phyloP scores from a whole-genome alignment of 2,329 filamentous ascomycete genomes.

The Clonostachys byssicola region DNA sequence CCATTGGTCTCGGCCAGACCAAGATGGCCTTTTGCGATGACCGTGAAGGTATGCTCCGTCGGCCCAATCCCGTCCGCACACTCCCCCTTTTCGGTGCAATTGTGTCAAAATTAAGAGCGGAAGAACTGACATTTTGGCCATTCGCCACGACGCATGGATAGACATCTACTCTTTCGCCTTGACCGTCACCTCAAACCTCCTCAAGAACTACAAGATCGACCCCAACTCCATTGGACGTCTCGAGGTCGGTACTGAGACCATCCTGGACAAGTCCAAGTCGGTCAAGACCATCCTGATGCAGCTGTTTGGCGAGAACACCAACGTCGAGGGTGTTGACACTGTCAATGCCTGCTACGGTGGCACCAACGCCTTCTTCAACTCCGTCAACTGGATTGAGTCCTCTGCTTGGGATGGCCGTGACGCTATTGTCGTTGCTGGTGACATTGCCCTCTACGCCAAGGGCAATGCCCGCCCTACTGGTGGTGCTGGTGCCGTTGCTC shows the following conservation, averaged over 20 bases:
- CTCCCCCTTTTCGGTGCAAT: conserved; percentile 1
- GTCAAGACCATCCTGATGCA: conserved; percentile 89
- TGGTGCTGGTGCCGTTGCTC: conserved; percentile 73
- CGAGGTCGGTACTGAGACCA: conserved; percentile 82
- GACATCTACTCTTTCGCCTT: conserved; percentile 86
- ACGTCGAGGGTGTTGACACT: conserved; percentile 78
- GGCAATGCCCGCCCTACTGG: conserved; percentile 77
- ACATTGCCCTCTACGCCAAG: conserved; percentile 84
- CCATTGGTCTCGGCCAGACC: conserved; percentile 85
- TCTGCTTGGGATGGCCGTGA: conserved; percentile 83
- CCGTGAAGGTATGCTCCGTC: conserved; percentile 63
- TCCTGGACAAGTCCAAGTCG: conserved; percentile 87
- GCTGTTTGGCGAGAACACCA: conserved; percentile 79
- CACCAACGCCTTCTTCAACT: conserved; percentile 81
- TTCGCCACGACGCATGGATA: conserved; percentile 23
- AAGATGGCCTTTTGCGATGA: conserved; percentile 93
- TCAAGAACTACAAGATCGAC: conserved; percentile 82
- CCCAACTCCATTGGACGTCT: conserved; percentile 72
- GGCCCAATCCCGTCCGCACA: conserved; percentile 4
- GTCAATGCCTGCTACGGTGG: conserved; percentile 85
- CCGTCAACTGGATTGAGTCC: conserved; percentile 81
- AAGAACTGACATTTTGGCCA: not conserved
- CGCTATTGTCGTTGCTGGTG: conserved; percentile 74
- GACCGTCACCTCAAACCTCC: conserved; percentile 71
- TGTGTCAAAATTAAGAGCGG: not conserved